phyloP scores from a whole-genome alignment of 1,284 basidiomycete species.

The Sporisorium sorghi region DNA sequence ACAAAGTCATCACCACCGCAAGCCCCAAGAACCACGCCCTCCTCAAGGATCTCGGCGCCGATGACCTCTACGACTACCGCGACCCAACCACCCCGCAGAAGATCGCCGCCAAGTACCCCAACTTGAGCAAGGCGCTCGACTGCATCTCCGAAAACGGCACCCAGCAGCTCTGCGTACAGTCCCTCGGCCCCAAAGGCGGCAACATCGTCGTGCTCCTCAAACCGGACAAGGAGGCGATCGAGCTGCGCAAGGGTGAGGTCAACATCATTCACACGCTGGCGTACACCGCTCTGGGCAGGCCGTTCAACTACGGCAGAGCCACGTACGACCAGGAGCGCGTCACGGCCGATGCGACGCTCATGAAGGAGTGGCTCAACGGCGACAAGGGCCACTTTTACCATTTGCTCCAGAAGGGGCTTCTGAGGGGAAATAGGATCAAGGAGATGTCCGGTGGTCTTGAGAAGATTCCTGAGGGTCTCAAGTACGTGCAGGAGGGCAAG shows the following conservation, averaged over 20 bases:
- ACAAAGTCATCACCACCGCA: slow-evolving; percentile 72
- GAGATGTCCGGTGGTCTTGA: slow-evolving; percentile 55
- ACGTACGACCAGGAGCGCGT: slow-evolving; percentile 41
- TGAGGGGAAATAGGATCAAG: slow-evolving; percentile 59
- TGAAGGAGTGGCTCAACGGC: slow-evolving; percentile 52
- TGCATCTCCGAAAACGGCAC: slow-evolving; percentile 65
- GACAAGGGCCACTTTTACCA: slow-evolving; percentile 52
- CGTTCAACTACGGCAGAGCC: slow-evolving; percentile 56
- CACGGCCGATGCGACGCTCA: slow-evolving; percentile 30
- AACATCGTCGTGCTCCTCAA: slow-evolving; percentile 60
- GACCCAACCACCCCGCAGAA: slow-evolving; percentile 65
- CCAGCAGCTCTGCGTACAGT: slow-evolving; percentile 50
- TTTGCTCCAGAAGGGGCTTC: slow-evolving; percentile 44
- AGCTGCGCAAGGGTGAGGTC: slow-evolving; percentile 54
- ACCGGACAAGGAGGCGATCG: slow-evolving; percentile 55
- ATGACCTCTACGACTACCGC: slow-evolving; percentile 72
- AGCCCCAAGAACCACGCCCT: slow-evolving; percentile 67
- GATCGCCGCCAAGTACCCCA: slow-evolving; percentile 60
- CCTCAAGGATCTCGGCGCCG: slow-evolving; percentile 61
- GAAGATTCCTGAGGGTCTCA: slow-evolving; percentile 52
- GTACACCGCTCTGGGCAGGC: slow-evolving; percentile 56
- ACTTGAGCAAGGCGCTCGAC: slow-evolving; percentile 61
- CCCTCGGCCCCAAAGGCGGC: slow-evolving; percentile 51
- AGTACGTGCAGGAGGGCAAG: slow-evolving; percentile 57
- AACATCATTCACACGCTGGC: slow-evolving; percentile 58